Conservation (phyloP, 2,329 filamentous ascomycete genomes). For the Neocucurbitaria cava region DNA sequence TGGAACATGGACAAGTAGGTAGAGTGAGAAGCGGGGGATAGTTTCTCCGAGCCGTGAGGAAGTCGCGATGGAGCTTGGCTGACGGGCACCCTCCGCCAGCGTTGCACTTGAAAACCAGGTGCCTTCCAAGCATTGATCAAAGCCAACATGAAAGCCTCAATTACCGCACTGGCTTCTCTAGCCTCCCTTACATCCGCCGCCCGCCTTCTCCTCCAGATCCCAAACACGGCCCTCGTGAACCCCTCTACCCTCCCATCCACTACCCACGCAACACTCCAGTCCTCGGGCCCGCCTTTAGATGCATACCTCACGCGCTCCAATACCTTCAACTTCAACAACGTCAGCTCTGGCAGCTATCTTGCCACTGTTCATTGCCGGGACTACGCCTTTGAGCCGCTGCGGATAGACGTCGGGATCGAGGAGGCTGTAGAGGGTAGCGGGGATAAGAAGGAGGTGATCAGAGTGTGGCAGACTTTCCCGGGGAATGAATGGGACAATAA, state of each 20-base stretch:
- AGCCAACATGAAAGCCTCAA: constrained; percentile 38
- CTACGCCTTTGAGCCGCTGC: constrained; percentile 77
- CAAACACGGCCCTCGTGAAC: constrained; percentile 53
- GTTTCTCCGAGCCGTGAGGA: not conserved
- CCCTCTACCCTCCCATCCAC: constrained; percentile 60
- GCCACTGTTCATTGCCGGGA: constrained; percentile 79
- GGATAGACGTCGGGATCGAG: constrained; percentile 71
- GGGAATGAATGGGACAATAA: constrained; percentile 91
- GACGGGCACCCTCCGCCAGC: not conserved
- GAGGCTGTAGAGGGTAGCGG: constrained; percentile 38
- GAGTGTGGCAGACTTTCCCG: constrained; percentile 83
- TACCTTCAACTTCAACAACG: constrained; percentile 77
- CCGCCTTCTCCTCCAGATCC: constrained; percentile 60
- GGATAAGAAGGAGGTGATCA: constrained; percentile 56
- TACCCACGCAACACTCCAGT: constrained; percentile 71
- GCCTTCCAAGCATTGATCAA: not conserved
- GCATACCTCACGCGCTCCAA: constrained; percentile 73
- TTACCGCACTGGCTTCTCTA: constrained; percentile 51
- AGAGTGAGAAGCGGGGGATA: not conserved
- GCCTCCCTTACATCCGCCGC: constrained; percentile 52
- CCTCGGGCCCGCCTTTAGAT: constrained; percentile 56
- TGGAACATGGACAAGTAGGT: no score
- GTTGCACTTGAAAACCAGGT: not conserved
- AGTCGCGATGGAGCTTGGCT: not conserved
- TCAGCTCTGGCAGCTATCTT: constrained; percentile 78